phyloP scores from a whole-genome alignment of 2,329 filamentous ascomycete genomes.

The Aspergillus luchuensis region DNA sequence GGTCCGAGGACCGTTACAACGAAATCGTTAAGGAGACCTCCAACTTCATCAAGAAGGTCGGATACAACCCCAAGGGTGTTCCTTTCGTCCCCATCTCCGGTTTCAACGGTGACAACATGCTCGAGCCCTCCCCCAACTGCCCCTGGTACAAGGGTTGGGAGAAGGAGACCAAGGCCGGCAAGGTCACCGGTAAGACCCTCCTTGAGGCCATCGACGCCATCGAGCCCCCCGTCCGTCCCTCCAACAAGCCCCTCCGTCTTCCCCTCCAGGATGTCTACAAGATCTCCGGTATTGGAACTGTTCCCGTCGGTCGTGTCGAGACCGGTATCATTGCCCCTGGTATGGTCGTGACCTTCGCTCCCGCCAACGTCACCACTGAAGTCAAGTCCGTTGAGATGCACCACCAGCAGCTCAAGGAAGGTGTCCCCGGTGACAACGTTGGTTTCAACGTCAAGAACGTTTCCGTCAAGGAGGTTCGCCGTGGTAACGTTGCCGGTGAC shows the following conservation, averaged over 20 bases:
- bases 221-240: constrained; percentile 86
- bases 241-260: constrained; percentile 99
- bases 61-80: constrained; percentile 99
- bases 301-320: constrained; percentile 99
- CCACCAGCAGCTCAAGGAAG: constrained; percentile 97
- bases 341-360: constrained; percentile 93
- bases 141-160: constrained; percentile 99
- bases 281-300: constrained; percentile 99
- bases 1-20: constrained; percentile 92
- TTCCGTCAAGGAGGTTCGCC: constrained; percentile 99
- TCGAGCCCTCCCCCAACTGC: constrained; percentile 84
- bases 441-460: constrained; percentile 99
- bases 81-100: constrained; percentile 99
- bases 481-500: constrained; percentile 99
- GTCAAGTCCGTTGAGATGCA: constrained; percentile 99
- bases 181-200: constrained; percentile 92
- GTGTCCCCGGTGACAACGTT: constrained; percentile 99
- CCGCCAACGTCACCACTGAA: constrained; percentile 99
- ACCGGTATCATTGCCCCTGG: constrained; percentile 89
- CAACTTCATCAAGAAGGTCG: constrained; percentile 99
- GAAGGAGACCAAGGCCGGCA: constrained; percentile 92
- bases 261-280: constrained; percentile 99
- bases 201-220: constrained; percentile 98
- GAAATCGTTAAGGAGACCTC: constrained; percentile 99
- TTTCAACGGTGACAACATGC: constrained; percentile 99